Conservation (phyloP, 2,329 filamentous ascomycete genomes). For the Xylariaceae sp. region DNA sequence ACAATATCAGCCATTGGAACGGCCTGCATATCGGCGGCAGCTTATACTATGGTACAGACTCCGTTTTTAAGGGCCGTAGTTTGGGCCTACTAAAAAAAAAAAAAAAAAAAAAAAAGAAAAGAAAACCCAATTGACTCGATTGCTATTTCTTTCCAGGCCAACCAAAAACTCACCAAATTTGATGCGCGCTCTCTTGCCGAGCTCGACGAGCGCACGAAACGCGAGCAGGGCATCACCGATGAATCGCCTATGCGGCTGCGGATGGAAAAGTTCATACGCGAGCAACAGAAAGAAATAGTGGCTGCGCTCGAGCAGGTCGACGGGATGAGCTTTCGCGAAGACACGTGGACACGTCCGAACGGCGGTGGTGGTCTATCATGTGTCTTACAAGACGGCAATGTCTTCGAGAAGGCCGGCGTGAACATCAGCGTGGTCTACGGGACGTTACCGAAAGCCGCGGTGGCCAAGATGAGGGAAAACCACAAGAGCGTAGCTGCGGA, state of each 20-base stretch:
- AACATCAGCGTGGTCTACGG: slow-evolving; percentile 96
- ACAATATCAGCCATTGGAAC: slow-evolving; percentile 20
- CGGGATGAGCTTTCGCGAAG: slow-evolving; percentile 71
- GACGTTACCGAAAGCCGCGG: slow-evolving; percentile 76
- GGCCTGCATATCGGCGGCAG: slow-evolving; percentile 18
- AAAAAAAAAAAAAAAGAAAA: too few relatives aligned
- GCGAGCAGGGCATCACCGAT: slow-evolving; percentile 66
- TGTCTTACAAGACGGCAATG: slow-evolving; percentile 90
- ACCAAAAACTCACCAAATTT: slow-evolving; percentile 40
- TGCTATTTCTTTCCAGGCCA: slow-evolving; percentile 32
- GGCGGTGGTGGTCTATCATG: slow-evolving; percentile 92
- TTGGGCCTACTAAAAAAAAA: background rate
- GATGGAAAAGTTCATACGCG: slow-evolving; percentile 95
- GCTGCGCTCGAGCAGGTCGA: slow-evolving; percentile 77
- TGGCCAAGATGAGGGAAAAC: slow-evolving; percentile 88
- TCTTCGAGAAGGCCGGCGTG: slow-evolving; percentile 96
- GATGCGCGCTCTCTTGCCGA: slow-evolving; percentile 73
- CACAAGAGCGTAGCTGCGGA: slow-evolving; percentile 81
- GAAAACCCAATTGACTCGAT: slow-evolving; percentile 19
- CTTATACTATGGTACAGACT: slow-evolving; percentile 25
- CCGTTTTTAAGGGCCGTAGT: background rate
- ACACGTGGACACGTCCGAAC: slow-evolving; percentile 81
- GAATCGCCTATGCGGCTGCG: slow-evolving; percentile 92
- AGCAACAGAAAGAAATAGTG: slow-evolving; percentile 86
- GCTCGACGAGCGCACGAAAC: slow-evolving; percentile 74